Conservation (phyloP, 371 early-diverging fungal genomes). For the Chytridium lagenaria region DNA sequence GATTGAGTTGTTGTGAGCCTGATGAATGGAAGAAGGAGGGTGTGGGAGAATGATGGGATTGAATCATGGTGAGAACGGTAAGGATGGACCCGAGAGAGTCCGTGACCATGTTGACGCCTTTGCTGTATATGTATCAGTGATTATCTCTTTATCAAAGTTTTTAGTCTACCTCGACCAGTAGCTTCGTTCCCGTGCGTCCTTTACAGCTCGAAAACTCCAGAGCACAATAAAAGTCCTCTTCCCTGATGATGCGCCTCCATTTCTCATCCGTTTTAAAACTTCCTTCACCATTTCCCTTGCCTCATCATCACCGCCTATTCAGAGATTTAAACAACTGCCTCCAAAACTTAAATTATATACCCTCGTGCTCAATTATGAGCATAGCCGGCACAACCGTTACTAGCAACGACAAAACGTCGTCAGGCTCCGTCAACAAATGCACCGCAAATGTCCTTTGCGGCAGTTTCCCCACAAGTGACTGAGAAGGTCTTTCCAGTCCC, state of each 20-base stretch:
- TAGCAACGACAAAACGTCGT: conserved; percentile 10
- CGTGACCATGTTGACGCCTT: conserved; percentile 34
- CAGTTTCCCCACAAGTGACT: conserved; percentile 1
- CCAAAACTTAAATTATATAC: not conserved
- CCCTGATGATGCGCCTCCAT: conserved; percentile 9
- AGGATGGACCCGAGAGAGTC: not conserved
- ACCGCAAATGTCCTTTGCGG: conserved; percentile 19
- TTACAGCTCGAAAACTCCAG: conserved; percentile 19
- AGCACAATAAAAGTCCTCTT: conserved; percentile 23
- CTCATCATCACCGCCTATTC: conserved; percentile 20
- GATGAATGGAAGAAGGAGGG: not conserved
- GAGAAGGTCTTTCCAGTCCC: conserved; percentile 4
- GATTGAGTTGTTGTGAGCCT: not conserved
- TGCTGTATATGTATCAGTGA: not conserved
- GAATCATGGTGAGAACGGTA: conserved; percentile 7
- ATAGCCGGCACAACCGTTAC: conserved; percentile 10
- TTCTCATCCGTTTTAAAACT: conserved; percentile 18
- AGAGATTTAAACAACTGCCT: not conserved
- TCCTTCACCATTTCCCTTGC: conserved; percentile 22
- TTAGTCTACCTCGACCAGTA: conserved; percentile 23
- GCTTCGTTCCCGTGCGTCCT: conserved; percentile 25
- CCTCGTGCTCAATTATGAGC: conserved; percentile 24
- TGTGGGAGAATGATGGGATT: conserved; percentile 2
- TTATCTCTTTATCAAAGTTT: not conserved
- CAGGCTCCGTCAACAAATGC: conserved; percentile 19